Base-by-base conservation (phyloP, 345 rosid species). In the Conringia planisiliqua region DNA sequence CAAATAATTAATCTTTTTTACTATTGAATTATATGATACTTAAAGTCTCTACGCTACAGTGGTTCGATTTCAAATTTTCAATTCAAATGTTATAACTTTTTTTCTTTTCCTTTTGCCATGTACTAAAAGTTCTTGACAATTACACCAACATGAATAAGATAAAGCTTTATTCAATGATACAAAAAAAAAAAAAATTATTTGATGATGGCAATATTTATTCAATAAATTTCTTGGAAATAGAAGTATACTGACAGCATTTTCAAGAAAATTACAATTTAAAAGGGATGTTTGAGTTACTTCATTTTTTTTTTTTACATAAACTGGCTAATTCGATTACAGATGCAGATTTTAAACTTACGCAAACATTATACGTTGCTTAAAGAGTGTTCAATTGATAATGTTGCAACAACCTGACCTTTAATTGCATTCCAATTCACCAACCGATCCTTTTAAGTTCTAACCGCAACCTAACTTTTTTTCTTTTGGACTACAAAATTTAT, bases 391-490 rank as follows among this genome's bases (percentile, higher is more conserved):
- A 43, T 14, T 29, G 51, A 38, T 26, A 71, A 61, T 48, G 61
- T 51, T 61, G 68, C 68, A 71, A 71, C 50, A 44, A 36, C 51
- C 40, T 48, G 42, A 61, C 11, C 68, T 71, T 71, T 71, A 26
- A 44, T 61, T 71, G 68, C 68, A 61, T 48, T 61, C 61, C 18
- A 48, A 16, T 61, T 38, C 68, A 71, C 68, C 51, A 2, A 60
- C 62, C 62, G 26, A n/a, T 16, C 47, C 57, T 59, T 58, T 10
- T 14, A n/a, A 68, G 72, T 39, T 68, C 17, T 36, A 71, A 71
- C 48, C 29, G 42, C 29, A 60, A 35, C 67, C 59, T 60, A 33
- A 35, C 40, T 30, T 7, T 56, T 56, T 3, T 55, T 51, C 0
- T 30, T 30, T 32, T 22, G 11, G 4, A 30, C 58, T 14, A 33